Base-by-base conservation (phyloP, 805 yeast species). In the Nakazawaea wickerhamii region DNA sequence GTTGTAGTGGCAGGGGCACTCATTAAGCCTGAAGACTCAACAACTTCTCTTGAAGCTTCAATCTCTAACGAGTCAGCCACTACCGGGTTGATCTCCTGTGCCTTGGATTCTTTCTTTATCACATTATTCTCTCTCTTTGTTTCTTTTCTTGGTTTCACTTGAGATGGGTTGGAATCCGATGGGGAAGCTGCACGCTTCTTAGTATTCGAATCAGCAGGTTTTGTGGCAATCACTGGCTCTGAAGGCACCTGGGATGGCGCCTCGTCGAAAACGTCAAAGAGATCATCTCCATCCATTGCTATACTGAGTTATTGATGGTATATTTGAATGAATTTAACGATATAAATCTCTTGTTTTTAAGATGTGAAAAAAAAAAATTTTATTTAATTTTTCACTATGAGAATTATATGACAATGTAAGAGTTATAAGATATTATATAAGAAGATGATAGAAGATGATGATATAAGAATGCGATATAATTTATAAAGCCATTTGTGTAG, bases 31-130 rank as follows among this genome's bases (percentile, higher is more conserved):
- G 75, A 75, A 0, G 95, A 84, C 1, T 84, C 87, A n/a, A 79
- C 79, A 25, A 89, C 95, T 60, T 88, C 95, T 60, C 95, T 71
- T 3, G 87, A 81, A 0, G 96, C 93, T 61, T 88, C 96, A 47
- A 85, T 84, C 58, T 88, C 96, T 39, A 89, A 77, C 4, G 86
- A 71, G 61, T 89, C 96, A 1, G 91, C 84, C 19, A 88, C 95
- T 30, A 87, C 79, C 0, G 95, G 89, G 26, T 72, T 71, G 14
- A 76, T 71, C 7, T 68, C 73, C 13, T 69, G 65, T 45, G 70
- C 71, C 42, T 64, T 63, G 39, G 40, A 40, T 27, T 40, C 33
- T 25, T 45, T 38, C 32, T 50, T 41, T 43, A 7, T 59, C 33
- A 18, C 61, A 51, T 39, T 59, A 37, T 55, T 52, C 27, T 51